Evolutionary conservation across 2,329 filamentous ascomycete species (phyloP).

Genomic region (Colletotrichum zoysiae): DNA sequence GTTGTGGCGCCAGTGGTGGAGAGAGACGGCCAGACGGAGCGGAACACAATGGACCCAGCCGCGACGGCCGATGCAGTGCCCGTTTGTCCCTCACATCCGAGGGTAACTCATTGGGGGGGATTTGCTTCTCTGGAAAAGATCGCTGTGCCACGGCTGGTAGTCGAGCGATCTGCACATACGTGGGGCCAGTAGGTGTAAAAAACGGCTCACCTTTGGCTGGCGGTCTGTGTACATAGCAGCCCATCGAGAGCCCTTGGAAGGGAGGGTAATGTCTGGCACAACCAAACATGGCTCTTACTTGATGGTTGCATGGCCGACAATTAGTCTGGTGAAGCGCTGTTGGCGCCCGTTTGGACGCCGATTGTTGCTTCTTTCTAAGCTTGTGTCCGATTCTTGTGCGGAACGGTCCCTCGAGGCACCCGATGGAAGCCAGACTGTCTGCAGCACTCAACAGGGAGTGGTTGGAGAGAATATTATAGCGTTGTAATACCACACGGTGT

Average conservation of each 20-base stretch:
- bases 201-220: conserved; percentile 33
- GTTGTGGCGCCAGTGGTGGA: conserved; percentile 12
- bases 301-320: background rate
- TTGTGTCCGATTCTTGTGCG: conserved; percentile 3
- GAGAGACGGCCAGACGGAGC: conserved; percentile 17
- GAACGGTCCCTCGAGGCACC: background rate
- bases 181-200: conserved; percentile 21
- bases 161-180: conserved; percentile 36
- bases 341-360: conserved; percentile 28
- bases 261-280: conserved; percentile 15
- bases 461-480: conserved; percentile 19
- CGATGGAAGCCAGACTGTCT: conserved; percentile 17
- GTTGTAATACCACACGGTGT: conserved; percentile 15
- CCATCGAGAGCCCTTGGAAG: conserved; percentile 15
- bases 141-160: conserved; percentile 21
- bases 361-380: conserved; percentile 38
- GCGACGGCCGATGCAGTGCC: background rate
- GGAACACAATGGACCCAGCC: conserved; percentile 4
- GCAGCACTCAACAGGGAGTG: background rate
- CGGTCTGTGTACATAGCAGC: conserved; percentile 14
- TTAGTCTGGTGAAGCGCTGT: conserved; percentile 30
- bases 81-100: conserved; percentile 16
- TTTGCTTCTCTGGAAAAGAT: conserved; percentile 19
- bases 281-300: background rate
- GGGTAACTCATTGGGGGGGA: conserved; percentile 31